A percentile compares a stretch with the other conserved stretches of the same genome.
phyloP scores from a whole-genome alignment of 139 green algal species.

The Zygnema circumcarinatum region DNA sequence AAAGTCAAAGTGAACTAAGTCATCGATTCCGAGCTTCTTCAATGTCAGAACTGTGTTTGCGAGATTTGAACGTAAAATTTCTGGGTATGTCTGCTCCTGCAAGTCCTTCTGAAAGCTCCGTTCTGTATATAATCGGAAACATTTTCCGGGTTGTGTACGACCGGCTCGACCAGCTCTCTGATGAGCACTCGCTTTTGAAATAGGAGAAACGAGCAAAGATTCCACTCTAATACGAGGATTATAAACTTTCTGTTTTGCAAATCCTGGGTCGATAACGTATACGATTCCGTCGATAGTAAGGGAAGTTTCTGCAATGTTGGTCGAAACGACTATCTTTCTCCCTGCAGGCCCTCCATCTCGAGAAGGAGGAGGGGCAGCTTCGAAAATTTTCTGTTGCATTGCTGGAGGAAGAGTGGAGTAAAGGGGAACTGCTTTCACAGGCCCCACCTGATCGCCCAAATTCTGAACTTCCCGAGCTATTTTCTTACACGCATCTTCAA shows the following conservation, averaged over 20 bases:
- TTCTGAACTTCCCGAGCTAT: constrained; percentile 79
- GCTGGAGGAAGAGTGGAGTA: constrained; percentile 96
- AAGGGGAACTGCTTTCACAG: constrained; percentile 92
- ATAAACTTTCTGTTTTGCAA: constrained; percentile 99
- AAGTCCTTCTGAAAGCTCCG: constrained; percentile 93
- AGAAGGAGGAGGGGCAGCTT: constrained; percentile 56
- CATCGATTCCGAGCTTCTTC: constrained; percentile 99
- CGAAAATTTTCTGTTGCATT: constrained; percentile 97
- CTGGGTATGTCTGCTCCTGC: constrained; percentile 99
- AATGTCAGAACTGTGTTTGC: constrained; percentile 91
- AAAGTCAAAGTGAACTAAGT: constrained; percentile 99
- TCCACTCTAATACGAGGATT: constrained; percentile 97
- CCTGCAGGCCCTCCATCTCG: constrained; percentile 67
- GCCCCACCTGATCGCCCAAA: constrained; percentile 74
- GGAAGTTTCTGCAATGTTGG: constrained; percentile 99
- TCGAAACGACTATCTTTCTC: constrained; percentile 97
- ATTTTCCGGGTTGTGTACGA: constrained; percentile 96
- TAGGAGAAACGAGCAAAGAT: constrained; percentile 96
- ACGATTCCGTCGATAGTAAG: constrained; percentile 99
- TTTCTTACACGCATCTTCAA: constrained; percentile 97
- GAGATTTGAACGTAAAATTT: constrained; percentile 98
- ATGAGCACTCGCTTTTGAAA: constrained; percentile 91
- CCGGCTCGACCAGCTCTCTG: constrained; percentile 94
- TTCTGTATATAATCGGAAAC: constrained; percentile 97
- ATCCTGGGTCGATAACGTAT: constrained; percentile 96